Evolutionary conservation across 176 grass and related monocot species (phyloP), one percentile per base, ranked within the genome.

Genomic region (Hyparrhenia diplandra): DNA sequence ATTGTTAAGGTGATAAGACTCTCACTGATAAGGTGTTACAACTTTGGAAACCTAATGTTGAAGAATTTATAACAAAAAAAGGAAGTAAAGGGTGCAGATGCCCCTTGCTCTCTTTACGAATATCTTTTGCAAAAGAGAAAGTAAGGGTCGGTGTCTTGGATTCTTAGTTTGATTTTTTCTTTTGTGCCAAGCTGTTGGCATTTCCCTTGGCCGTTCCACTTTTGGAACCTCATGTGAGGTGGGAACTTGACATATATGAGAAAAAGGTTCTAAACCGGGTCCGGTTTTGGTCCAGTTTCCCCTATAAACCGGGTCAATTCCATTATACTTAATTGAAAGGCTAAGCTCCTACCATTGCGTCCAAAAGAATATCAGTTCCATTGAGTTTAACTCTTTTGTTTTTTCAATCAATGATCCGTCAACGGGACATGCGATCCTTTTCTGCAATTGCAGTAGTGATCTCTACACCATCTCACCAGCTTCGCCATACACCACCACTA

Each of bases 201-300:
- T 35, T 65, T 65, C 3, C 30, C 30, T 35, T 65, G 20, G 30
- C 63, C 63, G 1, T 32, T 64, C 62, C 6, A 0, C 62, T 18
- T 90, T 90, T 74, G 84, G 75, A 87, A 75, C 27, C 39, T 69
- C 36, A 42, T 20, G 21, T 79, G 84, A 79, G 60, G 60, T 63
- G 41, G 74, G 28, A 84, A 75, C 27, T 78, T 47, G 67, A 90
- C 67, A 80, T 90, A 78, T 39, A 69, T 25, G 45, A 42, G 68
- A 65, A 87, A 90, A 80, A n/a, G n/a, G 67, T 43, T 78, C 60
- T 62, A 84, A 87, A 87, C n/a, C n/a, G n/a, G n/a, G n/a, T n/a
- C n/a, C n/a, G n/a, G n/a, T n/a, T n/a, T n/a, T n/a, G n/a, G n/a
- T n/a, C n/a, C n/a, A n/a, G n/a, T n/a, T n/a, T n/a, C n/a, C n/a